phyloP scores from a whole-genome alignment of 306 rosid species.

The Lagenaria siceraria region DNA sequence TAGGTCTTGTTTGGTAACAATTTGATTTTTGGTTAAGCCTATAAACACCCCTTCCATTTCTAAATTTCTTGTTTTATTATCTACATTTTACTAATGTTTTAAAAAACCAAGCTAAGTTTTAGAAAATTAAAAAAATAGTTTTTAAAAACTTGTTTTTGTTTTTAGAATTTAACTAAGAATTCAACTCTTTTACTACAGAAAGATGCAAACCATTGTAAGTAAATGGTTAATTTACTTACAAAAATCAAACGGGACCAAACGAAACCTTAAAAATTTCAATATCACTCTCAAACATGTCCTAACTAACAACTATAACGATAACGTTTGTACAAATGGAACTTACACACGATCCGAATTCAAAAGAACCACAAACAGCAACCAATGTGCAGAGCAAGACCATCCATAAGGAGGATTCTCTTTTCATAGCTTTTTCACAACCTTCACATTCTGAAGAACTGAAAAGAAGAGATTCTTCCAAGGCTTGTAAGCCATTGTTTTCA shows the following conservation, averaged over 20 bases:
- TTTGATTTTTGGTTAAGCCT: too few relatives aligned
- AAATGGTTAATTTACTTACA: too few relatives aligned
- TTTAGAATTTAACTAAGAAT: too few relatives aligned
- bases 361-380: conserved; percentile 80
- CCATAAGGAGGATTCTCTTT: conserved; percentile 10
- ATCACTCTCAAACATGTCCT: too few relatives aligned
- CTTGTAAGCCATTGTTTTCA: neutral
- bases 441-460: neutral
- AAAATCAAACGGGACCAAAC: too few relatives aligned
- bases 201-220: too few relatives aligned
- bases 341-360: conserved; percentile 82
- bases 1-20: too few relatives aligned
- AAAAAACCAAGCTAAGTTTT: too few relatives aligned
- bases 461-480: neutral
- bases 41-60: neutral
- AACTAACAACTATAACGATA: neutral
- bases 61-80: neutral
- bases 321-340: conserved; percentile 4
- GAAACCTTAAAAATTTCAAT: too few relatives aligned
- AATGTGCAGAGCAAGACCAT: conserved; percentile 66
- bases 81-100: too few relatives aligned
- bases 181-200: neutral
- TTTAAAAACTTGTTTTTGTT: too few relatives aligned
- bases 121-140: too few relatives aligned
- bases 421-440: neutral